Base-by-base conservation (phyloP, 2,329 filamentous ascomycete genomes). In the Endoconidiophora laricicola region DNA sequence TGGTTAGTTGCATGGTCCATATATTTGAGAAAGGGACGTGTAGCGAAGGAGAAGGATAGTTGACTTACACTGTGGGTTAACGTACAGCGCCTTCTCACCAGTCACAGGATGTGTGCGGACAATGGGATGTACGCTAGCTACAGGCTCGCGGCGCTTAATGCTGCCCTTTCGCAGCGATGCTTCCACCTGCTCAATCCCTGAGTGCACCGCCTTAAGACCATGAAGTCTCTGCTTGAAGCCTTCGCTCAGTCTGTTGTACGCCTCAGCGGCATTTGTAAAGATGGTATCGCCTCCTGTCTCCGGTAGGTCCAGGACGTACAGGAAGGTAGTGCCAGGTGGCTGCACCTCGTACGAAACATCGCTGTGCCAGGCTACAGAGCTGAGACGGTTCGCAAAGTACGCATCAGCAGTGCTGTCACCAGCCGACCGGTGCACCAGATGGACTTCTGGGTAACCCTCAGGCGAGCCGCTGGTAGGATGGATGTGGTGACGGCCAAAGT, bases 291-390 rank as follows among this genome's bases (percentile, higher is more conserved):
- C 88, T 36, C 87, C 87, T 0, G 77, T 80, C 38, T 76, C 70
- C 1, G 87, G 87, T 42, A 76, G 80, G 60, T 94, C 86, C n/a
- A 95, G 73, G 46, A 87, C 72, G 61, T 93, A 94, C 36, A 94
- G 65, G 65, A 94, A 93, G 0, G 88, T 94, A 0, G 86, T 94
- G 26, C 86, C 86, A 0, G 88, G 86, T 1, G 88, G 86, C 65
- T 95, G 87, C 56, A 76, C 69, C 67, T 94, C 88, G 61, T 93
- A 94, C 0, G 83, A 84, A 1, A 94, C 81, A 57, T 94, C 87
- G 0, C 80, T 84, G 66, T 94, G 87, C 86, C 86, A 94, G 6
- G 85, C 85, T 1, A 93, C 79, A 1, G 81, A 84, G 64, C 81
- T 90, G n/a, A 51, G 18, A 3, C 83, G 74, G 44, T 76, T 75